Evolutionary conservation across 2,329 filamentous ascomycete genomes (phyloP), one percentile per base, ranked within the genome.

Genomic region (Fusarium beomiforme): DNA sequence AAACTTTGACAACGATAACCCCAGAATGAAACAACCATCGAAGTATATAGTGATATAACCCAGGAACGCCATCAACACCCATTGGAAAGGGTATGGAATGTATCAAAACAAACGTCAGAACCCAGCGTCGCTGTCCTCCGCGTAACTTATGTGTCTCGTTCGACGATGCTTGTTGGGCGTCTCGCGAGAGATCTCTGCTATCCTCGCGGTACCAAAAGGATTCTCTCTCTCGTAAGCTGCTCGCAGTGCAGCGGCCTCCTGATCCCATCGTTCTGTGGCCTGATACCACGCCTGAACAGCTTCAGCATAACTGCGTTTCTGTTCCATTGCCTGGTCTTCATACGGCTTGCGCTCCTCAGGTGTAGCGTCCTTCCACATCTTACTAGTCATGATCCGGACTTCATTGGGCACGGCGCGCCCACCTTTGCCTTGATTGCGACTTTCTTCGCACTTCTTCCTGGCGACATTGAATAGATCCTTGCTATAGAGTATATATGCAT

Each of bases 401-500:
- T 97, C 93, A 75, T 94, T 97, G 10, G 91, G 90, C 44, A 88
- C 86, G 2, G 90, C 84, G 72, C 75, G 75, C 7, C 91, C 91
- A 14, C 89, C 88, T 55, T 90, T 91, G 34, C 89, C 86, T 6
- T 87, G 84, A 59, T 79, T 81, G 72, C 91, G 88, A n/a, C 87
- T 88, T 56, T 91, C 88, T 67, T 92, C 89, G 76, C 91, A 92
- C 50, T 82, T 83, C 67, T 80, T 83, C 59, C 88, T 85, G 12
- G 88, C 89, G 24, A 81, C 80, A n/a, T 94, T 90, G 76, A 90
- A 92, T 75, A 92, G 87, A 7, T 87, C 91, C 73, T 94, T 97
- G 78, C 94, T 95, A 81, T 93, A 99, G 53, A 98, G 87, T 31
- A 97, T 87, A 80, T 97, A 98, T 0, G 95, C 92, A 77, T 97